A percentile compares a stretch with the other conserved stretches of the same genome.
These are phyloP conservation scores for Breviolum minutum DNA, from an alignment of 73 alveolate genomes.

Conservation along the genomic window DNA sequence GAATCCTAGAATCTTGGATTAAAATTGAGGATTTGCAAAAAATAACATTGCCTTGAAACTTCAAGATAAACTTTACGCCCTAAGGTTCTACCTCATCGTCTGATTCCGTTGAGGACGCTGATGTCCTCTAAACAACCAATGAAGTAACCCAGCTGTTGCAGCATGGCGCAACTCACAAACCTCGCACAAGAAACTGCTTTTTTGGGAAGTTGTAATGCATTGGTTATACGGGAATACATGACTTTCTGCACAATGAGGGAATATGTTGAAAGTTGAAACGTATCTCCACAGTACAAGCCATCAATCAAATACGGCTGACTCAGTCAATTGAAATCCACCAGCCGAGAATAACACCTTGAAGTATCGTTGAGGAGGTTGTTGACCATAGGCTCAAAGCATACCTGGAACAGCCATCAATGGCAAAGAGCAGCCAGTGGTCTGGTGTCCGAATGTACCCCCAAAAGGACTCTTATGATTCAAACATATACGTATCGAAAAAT, in stretches of 20 bases:
- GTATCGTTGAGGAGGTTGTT: conserved; percentile 65
- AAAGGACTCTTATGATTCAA: too few species aligned
- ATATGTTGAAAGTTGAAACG: neutral
- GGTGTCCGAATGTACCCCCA: too few species aligned
- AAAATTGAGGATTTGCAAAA: neutral
- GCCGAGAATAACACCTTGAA: conserved; percentile 21
- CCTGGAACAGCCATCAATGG: conserved; percentile 11
- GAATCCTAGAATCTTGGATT: too few species aligned
- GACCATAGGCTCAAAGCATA: conserved; percentile 73
- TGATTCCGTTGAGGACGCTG: neutral
- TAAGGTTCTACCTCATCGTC: neutral
- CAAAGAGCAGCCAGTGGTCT: neutral
- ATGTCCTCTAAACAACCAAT: conserved; percentile 48
- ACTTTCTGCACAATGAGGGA: neutral
- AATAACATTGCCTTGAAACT: neutral
- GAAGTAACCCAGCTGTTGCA: conserved; percentile 88
- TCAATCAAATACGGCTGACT: neutral
- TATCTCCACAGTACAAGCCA: neutral
- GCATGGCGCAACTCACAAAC: conserved; percentile 88
- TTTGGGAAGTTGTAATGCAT: neutral
- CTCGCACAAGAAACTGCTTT: neutral
- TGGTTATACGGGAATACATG: neutral
- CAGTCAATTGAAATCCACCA: neutral
- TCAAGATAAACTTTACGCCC: neutral
- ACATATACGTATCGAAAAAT: too few species aligned